Conservation (phyloP, 371 early-diverging fungal genomes). For the Mucor circinelloides region DNA sequence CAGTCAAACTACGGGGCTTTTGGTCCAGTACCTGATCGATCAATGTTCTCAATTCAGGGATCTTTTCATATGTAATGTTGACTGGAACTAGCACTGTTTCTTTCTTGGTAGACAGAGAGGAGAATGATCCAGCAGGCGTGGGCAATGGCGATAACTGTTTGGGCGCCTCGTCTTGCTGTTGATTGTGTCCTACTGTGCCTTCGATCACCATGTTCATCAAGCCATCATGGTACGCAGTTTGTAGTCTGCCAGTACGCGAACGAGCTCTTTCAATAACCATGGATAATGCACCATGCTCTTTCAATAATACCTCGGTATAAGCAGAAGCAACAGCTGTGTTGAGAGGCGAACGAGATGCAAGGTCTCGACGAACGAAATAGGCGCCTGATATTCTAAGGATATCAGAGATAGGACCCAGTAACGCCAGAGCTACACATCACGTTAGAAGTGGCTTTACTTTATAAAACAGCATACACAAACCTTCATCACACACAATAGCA, state of each 20-base stretch:
- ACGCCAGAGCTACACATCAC: conserved; percentile 32
- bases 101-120: conserved; percentile 9
- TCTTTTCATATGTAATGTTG: conserved; percentile 52
- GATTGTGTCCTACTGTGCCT: conserved; percentile 40
- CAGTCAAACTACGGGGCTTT: conserved; percentile 28
- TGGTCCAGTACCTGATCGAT: conserved; percentile 56
- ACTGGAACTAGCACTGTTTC: conserved; percentile 45
- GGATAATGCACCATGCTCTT: conserved; percentile 50
- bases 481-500: conserved; percentile 55
- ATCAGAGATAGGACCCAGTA: conserved; percentile 52
- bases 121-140: conserved; percentile 3
- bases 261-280: conserved; percentile 48
- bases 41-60: conserved; percentile 47
- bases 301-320: conserved; percentile 45
- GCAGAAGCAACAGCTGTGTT: conserved; percentile 49
- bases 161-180: conserved; percentile 14
- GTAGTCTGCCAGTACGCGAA: conserved; percentile 50
- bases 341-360: conserved; percentile 41
- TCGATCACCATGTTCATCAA: conserved; percentile 50
- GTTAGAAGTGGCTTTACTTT: no score
- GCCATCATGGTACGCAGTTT: conserved; percentile 45
- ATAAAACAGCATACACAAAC: conserved; percentile 12
- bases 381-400: conserved; percentile 52
- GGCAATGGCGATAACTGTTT: conserved; percentile 10
- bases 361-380: conserved; percentile 50